phyloP scores from a whole-genome alignment of 2,329 filamentous ascomycete genomes.

The Fusarium citri region DNA sequence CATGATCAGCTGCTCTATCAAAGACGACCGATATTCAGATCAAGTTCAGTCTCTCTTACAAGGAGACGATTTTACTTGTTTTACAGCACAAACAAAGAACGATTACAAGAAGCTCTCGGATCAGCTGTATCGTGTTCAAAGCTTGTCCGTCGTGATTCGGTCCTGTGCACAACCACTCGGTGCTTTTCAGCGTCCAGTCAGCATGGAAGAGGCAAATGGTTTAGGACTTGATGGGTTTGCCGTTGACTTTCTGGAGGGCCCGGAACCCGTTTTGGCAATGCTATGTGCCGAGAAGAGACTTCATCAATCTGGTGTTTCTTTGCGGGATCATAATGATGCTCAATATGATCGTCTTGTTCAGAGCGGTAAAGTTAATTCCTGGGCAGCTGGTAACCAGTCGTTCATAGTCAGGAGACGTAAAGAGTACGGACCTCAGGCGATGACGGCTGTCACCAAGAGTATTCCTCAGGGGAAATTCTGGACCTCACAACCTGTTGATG shows the following conservation, averaged over 20 bases:
- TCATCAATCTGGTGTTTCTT: slow-evolving; percentile 74
- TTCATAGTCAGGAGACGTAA: slow-evolving; percentile 76
- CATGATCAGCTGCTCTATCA: slow-evolving; percentile 82
- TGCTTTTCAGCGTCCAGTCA: slow-evolving; percentile 66
- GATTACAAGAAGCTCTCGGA: slow-evolving; percentile 81
- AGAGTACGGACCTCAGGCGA: slow-evolving; percentile 83
- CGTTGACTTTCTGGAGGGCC: slow-evolving; percentile 82
- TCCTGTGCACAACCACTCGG: slow-evolving; percentile 67
- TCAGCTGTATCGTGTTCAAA: slow-evolving; percentile 71
- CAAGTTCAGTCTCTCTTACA: slow-evolving; percentile 65
- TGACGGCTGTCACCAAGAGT: slow-evolving; percentile 73
- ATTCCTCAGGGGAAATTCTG: slow-evolving; percentile 75
- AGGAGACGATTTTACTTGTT: slow-evolving; percentile 67
- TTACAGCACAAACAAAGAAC: slow-evolving; percentile 79
- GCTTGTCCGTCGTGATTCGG: slow-evolving; percentile 78
- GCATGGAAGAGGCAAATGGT: slow-evolving; percentile 63
- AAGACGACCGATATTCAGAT: slow-evolving; percentile 73
- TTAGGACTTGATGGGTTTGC: slow-evolving; percentile 84
- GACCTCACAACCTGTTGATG: slow-evolving; percentile 81
- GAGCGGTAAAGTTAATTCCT: slow-evolving; percentile 70
- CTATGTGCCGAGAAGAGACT: slow-evolving; percentile 80
- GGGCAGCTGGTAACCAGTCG: slow-evolving; percentile 73
- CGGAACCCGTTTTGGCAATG: slow-evolving; percentile 86
- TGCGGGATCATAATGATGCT: slow-evolving; percentile 71
- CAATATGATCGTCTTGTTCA: slow-evolving; percentile 75